These are phyloP conservation scores for Eremochloa ophiuroides DNA, from an alignment of 176 grass and related monocot species.

Conservation along the genomic window DNA sequence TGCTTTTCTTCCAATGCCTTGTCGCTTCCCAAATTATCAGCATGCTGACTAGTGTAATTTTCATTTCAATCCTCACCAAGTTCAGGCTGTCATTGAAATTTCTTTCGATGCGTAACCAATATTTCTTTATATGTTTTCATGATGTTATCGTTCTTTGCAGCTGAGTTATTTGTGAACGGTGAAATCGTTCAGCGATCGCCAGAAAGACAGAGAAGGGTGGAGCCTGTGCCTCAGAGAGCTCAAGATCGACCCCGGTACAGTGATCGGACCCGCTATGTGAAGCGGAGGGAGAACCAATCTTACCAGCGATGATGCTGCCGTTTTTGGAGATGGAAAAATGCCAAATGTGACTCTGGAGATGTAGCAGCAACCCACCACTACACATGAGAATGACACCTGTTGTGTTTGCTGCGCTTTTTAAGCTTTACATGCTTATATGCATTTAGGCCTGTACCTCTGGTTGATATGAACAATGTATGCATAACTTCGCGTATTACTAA, in stretches of 20 bases:
- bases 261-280: slow-evolving; percentile 87
- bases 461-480: neutral
- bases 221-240: slow-evolving; percentile 83
- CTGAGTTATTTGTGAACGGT: slow-evolving; percentile 90
- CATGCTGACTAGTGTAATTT: neutral
- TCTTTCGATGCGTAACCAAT: neutral
- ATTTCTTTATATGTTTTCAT: slow-evolving; percentile 13
- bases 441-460: neutral
- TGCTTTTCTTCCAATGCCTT: neutral
- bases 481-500: neutral
- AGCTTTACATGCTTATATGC: neutral
- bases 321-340: neutral
- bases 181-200: slow-evolving; percentile 89
- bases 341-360: neutral
- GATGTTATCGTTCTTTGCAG: slow-evolving; percentile 43
- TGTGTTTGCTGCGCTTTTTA: neutral
- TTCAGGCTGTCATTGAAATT: neutral
- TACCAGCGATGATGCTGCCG: slow-evolving; percentile 44
- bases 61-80: neutral
- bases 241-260: slow-evolving; percentile 88
- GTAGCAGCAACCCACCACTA: neutral
- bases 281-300: slow-evolving; percentile 66
- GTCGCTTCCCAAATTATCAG: neutral
- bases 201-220: slow-evolving; percentile 90
- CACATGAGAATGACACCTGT: neutral